Evolutionary conservation across 2,329 filamentous ascomycete species (phyloP).

Genomic region (Aureobasidium mangrovei): DNA sequence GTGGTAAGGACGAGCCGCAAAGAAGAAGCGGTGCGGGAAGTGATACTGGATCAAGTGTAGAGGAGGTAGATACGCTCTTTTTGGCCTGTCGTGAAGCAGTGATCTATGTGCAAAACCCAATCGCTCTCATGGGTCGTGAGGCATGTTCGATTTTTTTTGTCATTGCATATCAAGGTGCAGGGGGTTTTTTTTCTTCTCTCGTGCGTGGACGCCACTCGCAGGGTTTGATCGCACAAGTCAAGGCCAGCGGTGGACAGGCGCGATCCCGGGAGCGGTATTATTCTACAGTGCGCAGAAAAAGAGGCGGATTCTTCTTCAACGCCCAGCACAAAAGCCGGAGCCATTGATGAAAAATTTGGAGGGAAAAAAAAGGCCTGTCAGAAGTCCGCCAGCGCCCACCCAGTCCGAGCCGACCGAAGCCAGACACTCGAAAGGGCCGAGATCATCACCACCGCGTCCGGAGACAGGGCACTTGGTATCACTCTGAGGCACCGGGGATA

Average conservation of each 20-base stretch:
- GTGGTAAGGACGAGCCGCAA: conserved; percentile 25
- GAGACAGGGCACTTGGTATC: conserved; percentile 42
- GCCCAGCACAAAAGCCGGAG: conserved; percentile 4
- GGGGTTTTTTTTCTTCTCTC: too few relatives aligned
- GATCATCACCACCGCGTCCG: conserved; percentile 17
- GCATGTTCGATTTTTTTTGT: too few relatives aligned
- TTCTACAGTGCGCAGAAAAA: neutral
- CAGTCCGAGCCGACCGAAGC: conserved; percentile 17
- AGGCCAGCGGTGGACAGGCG: too few relatives aligned
- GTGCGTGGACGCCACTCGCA: too few relatives aligned
- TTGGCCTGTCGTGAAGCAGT: too few relatives aligned
- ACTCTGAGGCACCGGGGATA: conserved; percentile 85
- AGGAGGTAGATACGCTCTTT: too few relatives aligned
- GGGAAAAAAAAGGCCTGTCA: conserved; percentile 16
- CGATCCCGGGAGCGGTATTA: conserved; percentile 14
- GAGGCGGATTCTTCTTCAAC: conserved; percentile 7
- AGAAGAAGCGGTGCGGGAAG: too few relatives aligned
- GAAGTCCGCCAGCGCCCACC: conserved; percentile 18
- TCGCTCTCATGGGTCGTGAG: too few relatives aligned
- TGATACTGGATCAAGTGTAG: too few relatives aligned
- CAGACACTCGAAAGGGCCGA: conserved; percentile 17
- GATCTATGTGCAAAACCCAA: too few relatives aligned
- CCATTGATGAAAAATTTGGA: conserved; percentile 10
- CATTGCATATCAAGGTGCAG: too few relatives aligned
- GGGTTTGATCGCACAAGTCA: too few relatives aligned